phyloP scores from a whole-genome alignment of 495 filamentous ascomycete species.

The Aspergillus coremiiformis region DNA sequence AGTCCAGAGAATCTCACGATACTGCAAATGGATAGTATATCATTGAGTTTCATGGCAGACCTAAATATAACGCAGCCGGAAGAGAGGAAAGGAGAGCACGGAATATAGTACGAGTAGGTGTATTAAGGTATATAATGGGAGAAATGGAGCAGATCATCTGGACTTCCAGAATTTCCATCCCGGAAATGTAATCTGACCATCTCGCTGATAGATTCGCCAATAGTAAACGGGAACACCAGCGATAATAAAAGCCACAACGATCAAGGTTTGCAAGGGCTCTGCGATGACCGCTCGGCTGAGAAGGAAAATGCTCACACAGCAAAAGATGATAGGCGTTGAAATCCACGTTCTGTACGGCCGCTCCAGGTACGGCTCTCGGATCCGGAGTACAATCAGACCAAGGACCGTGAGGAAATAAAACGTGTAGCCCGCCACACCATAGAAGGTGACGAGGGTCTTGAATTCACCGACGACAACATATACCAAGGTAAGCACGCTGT shows the following conservation, averaged over 20 bases:
- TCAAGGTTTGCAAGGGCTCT: constrained; percentile 79
- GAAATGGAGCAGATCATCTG: constrained; percentile 20
- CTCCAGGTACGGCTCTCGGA: constrained; percentile 82
- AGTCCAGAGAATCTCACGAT: too few species aligned
- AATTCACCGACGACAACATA: constrained; percentile 90
- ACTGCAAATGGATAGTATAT: constrained; percentile 32
- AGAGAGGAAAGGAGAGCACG: neutral
- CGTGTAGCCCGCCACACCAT: constrained; percentile 90
- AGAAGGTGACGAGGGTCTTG: constrained; percentile 85
- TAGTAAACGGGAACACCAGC: constrained; percentile 82
- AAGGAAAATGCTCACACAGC: constrained; percentile 92
- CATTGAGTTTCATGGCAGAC: constrained; percentile 11
- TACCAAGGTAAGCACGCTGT: constrained; percentile 57
- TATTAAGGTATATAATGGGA: neutral
- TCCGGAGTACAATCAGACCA: constrained; percentile 80
- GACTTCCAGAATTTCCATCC: constrained; percentile 57
- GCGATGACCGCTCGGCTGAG: constrained; percentile 81
- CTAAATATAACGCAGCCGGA: neutral
- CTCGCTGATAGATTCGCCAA: constrained; percentile 63
- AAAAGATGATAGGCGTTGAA: constrained; percentile 92
- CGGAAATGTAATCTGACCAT: constrained; percentile 37
- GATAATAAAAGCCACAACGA: constrained; percentile 75
- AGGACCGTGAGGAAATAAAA: constrained; percentile 97
- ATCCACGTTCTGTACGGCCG: constrained; percentile 94
- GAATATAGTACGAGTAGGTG: neutral